These are phyloP conservation scores for Phytophthora crassamura DNA, from an alignment of 352 stramenopile species.

Conservation along the genomic window DNA sequence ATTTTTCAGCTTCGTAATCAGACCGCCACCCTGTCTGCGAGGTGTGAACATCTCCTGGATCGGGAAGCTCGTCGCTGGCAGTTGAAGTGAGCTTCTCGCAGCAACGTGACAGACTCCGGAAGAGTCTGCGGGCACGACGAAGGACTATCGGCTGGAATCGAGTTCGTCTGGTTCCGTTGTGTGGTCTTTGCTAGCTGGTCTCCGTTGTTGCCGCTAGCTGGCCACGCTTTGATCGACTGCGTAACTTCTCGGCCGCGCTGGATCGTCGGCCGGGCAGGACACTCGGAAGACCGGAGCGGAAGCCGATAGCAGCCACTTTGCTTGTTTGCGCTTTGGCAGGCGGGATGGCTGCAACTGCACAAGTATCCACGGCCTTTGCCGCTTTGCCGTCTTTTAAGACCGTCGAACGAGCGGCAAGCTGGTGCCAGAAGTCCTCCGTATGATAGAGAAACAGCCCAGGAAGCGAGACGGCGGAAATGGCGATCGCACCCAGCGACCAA, in stretches of 20 bases:
- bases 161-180: too few relatives aligned
- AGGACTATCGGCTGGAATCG: background rate
- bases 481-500: constrained; percentile 67
- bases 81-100: too few relatives aligned
- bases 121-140: background rate
- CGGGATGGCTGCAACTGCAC: background rate
- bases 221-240: constrained; percentile 25
- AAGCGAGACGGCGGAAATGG: constrained; percentile 44
- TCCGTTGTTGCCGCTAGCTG: background rate
- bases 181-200: too few relatives aligned
- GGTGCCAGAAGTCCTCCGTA: constrained; percentile 63
- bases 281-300: constrained; percentile 20
- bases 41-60: too few relatives aligned
- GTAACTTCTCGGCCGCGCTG: constrained; percentile 35
- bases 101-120: too few relatives aligned
- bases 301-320: constrained; percentile 15
- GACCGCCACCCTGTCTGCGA: too few relatives aligned
- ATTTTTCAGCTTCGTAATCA: too few relatives aligned
- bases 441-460: constrained; percentile 54
- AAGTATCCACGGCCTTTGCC: background rate
- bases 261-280: constrained; percentile 25
- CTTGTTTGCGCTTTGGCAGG: background rate
- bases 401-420: constrained; percentile 17
- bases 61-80: too few relatives aligned
- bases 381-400: constrained; percentile 6